Percentiles rank a stretch among this genome's conserved stretches.
Conservation (phyloP, 139 green algal species). For the Eudorina sp. region DNA sequence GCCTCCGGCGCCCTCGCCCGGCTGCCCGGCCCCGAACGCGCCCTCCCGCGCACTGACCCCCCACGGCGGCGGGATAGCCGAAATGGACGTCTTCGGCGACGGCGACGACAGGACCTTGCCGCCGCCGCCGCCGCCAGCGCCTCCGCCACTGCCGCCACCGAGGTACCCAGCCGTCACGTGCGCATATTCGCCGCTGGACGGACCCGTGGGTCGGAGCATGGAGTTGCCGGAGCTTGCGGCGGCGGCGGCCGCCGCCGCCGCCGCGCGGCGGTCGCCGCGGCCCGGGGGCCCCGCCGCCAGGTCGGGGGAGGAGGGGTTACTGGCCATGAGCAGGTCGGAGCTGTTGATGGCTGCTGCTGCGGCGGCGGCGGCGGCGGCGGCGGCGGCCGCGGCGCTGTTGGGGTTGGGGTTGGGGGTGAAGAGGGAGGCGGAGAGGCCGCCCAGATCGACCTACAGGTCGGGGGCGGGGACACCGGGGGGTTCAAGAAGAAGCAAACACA, state of each 20-base stretch:
- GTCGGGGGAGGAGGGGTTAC: constrained; percentile 30
- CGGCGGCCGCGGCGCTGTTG: too few relatives aligned
- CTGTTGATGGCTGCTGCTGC: not conserved
- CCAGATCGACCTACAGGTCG: constrained; percentile 50
- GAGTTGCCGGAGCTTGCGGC: not conserved
- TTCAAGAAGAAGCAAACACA: too few relatives aligned
- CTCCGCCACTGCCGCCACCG: not conserved
- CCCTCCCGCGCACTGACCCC: constrained; percentile 36
- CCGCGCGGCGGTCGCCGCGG: not conserved
- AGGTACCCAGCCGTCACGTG: not conserved
- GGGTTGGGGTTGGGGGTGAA: constrained; percentile 50
- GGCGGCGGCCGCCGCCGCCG: not conserved
- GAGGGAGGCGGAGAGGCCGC: constrained; percentile 53
- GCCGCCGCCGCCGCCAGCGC: not conserved
- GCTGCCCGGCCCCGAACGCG: not conserved
- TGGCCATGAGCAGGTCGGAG: not conserved
- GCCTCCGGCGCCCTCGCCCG: not conserved
- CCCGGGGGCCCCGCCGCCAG: not conserved
- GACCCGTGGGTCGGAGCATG: not conserved
- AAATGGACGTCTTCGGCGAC: constrained; percentile 7
- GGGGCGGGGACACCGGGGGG: too few relatives aligned
- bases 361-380: too few relatives aligned
- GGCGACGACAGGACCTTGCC: not conserved
- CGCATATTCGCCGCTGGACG: not conserved
- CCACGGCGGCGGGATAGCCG: constrained; percentile 19